Evolutionary conservation across 805 yeast species (phyloP).

Genomic region (Yamadazyma nakazawae): DNA sequence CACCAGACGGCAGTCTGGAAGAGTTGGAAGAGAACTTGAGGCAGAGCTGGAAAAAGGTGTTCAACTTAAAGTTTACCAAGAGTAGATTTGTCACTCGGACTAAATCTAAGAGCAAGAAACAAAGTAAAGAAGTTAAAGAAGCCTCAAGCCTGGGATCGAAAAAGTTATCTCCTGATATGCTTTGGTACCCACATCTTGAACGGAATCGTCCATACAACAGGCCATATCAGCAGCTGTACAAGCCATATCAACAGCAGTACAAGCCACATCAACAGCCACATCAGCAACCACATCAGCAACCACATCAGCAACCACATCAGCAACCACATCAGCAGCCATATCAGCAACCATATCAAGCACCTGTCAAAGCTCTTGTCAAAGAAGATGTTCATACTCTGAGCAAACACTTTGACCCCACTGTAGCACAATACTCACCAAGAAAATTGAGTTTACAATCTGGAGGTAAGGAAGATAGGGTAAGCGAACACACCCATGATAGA

Average conservation of each 20-base stretch:
- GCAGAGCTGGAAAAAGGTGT: constrained; percentile 1
- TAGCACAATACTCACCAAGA: not conserved
- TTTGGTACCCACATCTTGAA: constrained; percentile 6
- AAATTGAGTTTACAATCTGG: not conserved
- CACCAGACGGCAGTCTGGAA: not conserved
- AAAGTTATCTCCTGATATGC: constrained; percentile 3
- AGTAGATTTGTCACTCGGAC: not conserved
- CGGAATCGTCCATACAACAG: not conserved
- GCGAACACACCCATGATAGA: not conserved
- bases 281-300: not conserved
- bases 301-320: not conserved
- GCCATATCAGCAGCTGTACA: not conserved
- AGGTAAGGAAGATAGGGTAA: not conserved
- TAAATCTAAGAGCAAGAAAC: not conserved
- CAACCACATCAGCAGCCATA: not conserved
- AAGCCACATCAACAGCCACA: not conserved
- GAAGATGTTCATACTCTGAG: not conserved
- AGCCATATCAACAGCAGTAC: not conserved
- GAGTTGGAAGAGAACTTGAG: constrained; percentile 1
- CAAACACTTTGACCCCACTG: constrained; percentile 1
- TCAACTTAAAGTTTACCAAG: constrained; percentile 2
- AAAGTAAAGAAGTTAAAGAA: not conserved
- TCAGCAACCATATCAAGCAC: no score
- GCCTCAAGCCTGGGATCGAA: not conserved
- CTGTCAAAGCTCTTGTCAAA: not conserved